Percentiles rank a stretch among this genome's conserved stretches.
phyloP scores from a whole-genome alignment of 139 green algal genomes.

The Tetradesmus obliquus region DNA sequence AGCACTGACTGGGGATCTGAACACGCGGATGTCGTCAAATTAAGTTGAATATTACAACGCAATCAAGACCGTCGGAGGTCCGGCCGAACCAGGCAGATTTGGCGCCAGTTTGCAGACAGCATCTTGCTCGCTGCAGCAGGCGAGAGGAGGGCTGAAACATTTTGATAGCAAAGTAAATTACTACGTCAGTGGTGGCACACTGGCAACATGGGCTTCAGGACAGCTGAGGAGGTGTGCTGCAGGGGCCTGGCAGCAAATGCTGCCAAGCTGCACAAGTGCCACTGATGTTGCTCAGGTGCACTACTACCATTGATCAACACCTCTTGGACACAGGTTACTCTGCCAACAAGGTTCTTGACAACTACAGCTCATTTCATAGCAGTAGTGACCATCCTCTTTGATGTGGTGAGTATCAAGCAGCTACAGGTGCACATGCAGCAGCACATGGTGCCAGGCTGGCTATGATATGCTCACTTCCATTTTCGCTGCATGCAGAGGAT shows the following conservation, averaged over 20 bases:
- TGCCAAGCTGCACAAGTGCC: neutral
- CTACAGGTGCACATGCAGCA: neutral
- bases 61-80: neutral
- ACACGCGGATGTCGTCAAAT: too few species aligned
- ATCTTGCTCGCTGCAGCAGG: neutral
- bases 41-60: neutral
- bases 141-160: neutral
- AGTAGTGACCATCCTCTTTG: constrained; percentile 58
- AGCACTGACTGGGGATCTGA: neutral
- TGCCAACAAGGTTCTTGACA: constrained; percentile 60
- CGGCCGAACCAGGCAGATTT: neutral
- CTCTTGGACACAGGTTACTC: constrained; percentile 50
- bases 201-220: constrained; percentile 29
- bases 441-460: neutral
- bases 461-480: neutral
- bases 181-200: neutral
- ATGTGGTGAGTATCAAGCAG: constrained; percentile 36
- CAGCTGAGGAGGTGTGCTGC: constrained; percentile 43
- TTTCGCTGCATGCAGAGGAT: constrained; percentile 7
- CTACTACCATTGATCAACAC: neutral
- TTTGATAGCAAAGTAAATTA: neutral
- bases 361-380: constrained; percentile 58
- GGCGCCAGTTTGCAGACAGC: neutral
- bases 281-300: neutral
- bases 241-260: neutral